Conservation (phyloP, 2,329 filamentous ascomycete genomes). For the Alternaria tenuissima region DNA sequence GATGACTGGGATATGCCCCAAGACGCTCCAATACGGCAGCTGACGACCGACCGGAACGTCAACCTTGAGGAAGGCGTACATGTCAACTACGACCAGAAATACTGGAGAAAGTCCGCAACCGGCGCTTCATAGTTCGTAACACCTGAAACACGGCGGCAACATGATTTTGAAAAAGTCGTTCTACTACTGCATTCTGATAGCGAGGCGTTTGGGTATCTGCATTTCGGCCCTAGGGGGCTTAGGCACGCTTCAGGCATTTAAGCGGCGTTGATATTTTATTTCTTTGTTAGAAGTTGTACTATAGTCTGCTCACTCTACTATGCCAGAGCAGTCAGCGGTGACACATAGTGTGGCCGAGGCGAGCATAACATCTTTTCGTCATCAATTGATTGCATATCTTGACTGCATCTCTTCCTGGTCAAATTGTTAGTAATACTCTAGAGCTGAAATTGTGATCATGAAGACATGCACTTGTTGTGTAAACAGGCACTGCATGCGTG, state of each 20-base stretch:
- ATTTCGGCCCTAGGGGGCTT: constrained; percentile 27
- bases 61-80: constrained; percentile 52
- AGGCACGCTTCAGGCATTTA: constrained; percentile 30
- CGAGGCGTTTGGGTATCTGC: constrained; percentile 50
- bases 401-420: neutral
- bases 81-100: constrained; percentile 68
- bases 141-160: neutral
- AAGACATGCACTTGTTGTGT: neutral
- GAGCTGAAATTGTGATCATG: neutral
- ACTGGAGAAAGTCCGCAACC: constrained; percentile 61
- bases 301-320: constrained; percentile 13
- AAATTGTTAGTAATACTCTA: neutral
- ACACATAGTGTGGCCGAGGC: neutral
- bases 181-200: constrained; percentile 42
- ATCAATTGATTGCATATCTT: constrained; percentile 10
- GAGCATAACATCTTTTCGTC: constrained; percentile 3
- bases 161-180: constrained; percentile 11
- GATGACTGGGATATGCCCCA: constrained; percentile 29
- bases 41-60: constrained; percentile 40
- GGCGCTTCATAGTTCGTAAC: constrained; percentile 22
- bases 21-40: constrained; percentile 36
- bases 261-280: constrained; percentile 24
- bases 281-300: constrained; percentile 26
- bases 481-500: neutral
- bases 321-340: neutral